Percentiles rank a stretch among this genome's conserved stretches.
Evolutionary conservation across 1,284 basidiomycete genomes (phyloP).

Genomic region (Malassezia dermatis): DNA sequence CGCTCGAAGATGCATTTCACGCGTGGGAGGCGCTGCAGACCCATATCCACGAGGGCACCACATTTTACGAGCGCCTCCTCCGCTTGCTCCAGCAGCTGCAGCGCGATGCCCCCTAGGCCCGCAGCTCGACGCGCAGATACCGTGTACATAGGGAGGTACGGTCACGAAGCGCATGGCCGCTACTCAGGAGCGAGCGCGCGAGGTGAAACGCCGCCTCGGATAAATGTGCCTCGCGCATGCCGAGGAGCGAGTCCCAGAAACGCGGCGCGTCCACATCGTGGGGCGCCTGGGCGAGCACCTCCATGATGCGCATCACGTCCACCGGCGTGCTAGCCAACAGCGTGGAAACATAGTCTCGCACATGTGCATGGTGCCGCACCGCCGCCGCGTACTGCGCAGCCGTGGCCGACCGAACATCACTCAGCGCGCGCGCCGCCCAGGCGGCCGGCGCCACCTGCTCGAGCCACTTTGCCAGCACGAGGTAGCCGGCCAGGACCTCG

Average conservation of each 20-base stretch:
- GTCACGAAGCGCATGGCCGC: background rate
- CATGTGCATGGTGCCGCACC: background rate
- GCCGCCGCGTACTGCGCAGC: background rate
- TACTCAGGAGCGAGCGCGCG: background rate
- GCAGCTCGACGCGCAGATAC: background rate
- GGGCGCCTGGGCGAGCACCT: background rate
- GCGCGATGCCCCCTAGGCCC: too few species aligned
- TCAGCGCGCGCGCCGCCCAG: background rate
- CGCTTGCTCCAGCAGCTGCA: background rate
- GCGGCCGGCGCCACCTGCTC: background rate
- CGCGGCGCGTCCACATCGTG: background rate
- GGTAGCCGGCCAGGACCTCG: conserved; percentile 4
- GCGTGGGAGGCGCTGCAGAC: background rate
- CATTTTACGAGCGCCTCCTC: conserved; percentile 6
- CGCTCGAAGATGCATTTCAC: background rate
- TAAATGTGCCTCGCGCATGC: background rate
- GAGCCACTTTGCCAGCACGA: background rate
- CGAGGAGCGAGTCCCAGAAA: conserved; percentile 3
- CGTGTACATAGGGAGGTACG: background rate
- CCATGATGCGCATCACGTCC: background rate
- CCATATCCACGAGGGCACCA: background rate
- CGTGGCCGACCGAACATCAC: background rate
- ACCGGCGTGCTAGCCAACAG: background rate
- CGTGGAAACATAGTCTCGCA: background rate
- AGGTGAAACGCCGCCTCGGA: background rate